Conservation (phyloP, 768 basidiomycete species). For the Mycena crocata region DNA sequence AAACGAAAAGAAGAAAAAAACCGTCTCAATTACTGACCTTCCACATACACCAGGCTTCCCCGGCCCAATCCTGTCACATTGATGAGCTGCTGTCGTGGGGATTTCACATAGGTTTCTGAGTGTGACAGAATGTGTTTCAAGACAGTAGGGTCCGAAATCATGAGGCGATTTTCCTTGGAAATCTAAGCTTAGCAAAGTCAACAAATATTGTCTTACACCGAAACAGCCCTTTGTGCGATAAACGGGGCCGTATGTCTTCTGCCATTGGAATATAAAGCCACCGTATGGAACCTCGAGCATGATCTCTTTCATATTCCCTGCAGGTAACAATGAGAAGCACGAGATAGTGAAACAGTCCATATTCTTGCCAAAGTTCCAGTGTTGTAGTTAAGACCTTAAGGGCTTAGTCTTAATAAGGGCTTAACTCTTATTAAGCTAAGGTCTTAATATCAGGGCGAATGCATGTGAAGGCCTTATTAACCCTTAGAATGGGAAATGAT, state of each 20-base stretch:
- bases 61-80: constrained; percentile 26
- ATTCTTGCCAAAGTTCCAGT: no score
- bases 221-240: constrained; percentile 32
- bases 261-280: constrained; percentile 25
- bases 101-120: constrained; percentile 27
- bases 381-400: no score
- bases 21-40: constrained; percentile 5
- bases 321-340: not conserved
- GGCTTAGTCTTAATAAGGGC: no score
- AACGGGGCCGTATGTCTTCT: constrained; percentile 24
- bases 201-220: constrained; percentile 7
- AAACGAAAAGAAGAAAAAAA: not conserved
- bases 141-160: constrained; percentile 29
- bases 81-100: constrained; percentile 28
- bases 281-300: constrained; percentile 30
- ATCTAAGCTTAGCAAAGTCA: no score
- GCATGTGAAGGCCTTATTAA: no score
- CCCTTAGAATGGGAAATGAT: no score
- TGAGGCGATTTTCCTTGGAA: constrained; percentile 29
- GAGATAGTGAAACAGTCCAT: not conserved
- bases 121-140: constrained; percentile 27
- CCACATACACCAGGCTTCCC: constrained; percentile 29
- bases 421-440: no score
- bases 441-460: no score
- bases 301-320: constrained; percentile 27